Evolutionary conservation across 805 yeast genomes (phyloP).

Genomic region (Yarrowia alimentaria): DNA sequence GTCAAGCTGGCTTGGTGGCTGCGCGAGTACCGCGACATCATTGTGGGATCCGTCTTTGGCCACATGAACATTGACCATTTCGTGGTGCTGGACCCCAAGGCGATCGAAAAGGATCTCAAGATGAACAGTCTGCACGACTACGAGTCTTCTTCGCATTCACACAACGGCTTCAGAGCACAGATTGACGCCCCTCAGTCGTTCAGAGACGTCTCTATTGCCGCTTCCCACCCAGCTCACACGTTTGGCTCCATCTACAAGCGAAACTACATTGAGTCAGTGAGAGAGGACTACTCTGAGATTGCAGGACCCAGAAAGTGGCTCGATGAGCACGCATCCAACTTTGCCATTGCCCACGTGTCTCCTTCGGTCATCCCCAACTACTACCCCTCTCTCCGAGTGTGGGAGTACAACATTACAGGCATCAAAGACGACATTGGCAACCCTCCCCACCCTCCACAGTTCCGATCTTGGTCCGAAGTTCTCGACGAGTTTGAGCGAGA

Average conservation of each 20-base stretch:
- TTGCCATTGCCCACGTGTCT: conserved; percentile 65
- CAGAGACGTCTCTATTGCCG: not conserved
- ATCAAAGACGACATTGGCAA: conserved; percentile 39
- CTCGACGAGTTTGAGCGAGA: conserved; percentile 49
- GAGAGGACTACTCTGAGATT: conserved; percentile 53
- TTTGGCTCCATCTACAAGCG: conserved; percentile 70
- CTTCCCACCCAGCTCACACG: conserved; percentile 33
- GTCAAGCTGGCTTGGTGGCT: conserved; percentile 78
- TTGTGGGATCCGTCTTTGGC: conserved; percentile 80
- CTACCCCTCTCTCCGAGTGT: conserved; percentile 76
- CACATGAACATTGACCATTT: conserved; percentile 91
- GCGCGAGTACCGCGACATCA: conserved; percentile 78
- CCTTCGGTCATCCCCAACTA: conserved; percentile 82
- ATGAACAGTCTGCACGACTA: too few species aligned
- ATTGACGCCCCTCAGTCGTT: too few species aligned
- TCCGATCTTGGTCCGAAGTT: conserved; percentile 56
- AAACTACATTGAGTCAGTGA: conserved; percentile 55
- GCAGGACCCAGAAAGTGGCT: conserved; percentile 39
- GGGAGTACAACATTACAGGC: conserved; percentile 78
- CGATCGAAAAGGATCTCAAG: conserved; percentile 10
- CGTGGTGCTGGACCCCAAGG: conserved; percentile 57
- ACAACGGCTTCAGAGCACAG: too few species aligned
- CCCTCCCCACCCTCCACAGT: conserved; percentile 25
- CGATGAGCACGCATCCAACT: conserved; percentile 47
- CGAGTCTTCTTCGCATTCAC: too few species aligned